Percentiles rank a stretch among this genome's conserved stretches.
phyloP scores from a whole-genome alignment of 495 filamentous ascomycete genomes.

The Penicillium malachiteum region DNA sequence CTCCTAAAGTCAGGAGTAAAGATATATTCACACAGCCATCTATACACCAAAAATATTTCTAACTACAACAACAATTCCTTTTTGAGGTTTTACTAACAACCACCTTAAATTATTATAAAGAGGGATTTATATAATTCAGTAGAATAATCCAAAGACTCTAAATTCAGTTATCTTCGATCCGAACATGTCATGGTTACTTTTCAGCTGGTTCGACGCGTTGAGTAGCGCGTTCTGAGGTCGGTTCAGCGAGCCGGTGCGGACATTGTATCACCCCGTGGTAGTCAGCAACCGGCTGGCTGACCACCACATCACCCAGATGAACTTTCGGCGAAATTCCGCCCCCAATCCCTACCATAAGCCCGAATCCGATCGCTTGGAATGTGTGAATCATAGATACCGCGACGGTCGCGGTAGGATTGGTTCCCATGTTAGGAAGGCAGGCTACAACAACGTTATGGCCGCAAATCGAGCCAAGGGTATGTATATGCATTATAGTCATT shows the following conservation, averaged over 20 bases:
- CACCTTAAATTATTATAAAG: too few species aligned
- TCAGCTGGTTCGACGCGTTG: constrained; percentile 17
- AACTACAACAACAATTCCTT: too few species aligned
- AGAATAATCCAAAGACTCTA: too few species aligned
- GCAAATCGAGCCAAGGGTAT: constrained; percentile 21
- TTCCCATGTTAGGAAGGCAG: constrained; percentile 41
- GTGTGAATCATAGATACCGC: constrained; percentile 33
- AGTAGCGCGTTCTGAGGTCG: constrained; percentile 23
- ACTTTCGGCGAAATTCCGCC: constrained; percentile 33
- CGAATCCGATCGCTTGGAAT: constrained; percentile 42
- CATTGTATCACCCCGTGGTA: constrained; percentile 20
- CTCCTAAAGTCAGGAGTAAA: too few species aligned
- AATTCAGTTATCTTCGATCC: constrained; percentile 18
- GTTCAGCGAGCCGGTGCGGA: constrained; percentile 28
- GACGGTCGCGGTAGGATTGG: constrained; percentile 33
- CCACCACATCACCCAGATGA: constrained; percentile 26
- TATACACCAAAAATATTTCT: too few species aligned
- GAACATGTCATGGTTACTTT: constrained; percentile 10
- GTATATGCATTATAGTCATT: constrained; percentile 32
- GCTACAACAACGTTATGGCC: constrained; percentile 47
- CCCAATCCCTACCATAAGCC: constrained; percentile 52
- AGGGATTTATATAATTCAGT: too few species aligned
- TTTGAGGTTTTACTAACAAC: too few species aligned
- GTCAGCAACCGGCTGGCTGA: constrained; percentile 14
- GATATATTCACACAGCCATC: too few species aligned